These are phyloP conservation scores for Phialophora tarda DNA, from an alignment of 2,329 filamentous ascomycete species.

Conservation along the genomic window DNA sequence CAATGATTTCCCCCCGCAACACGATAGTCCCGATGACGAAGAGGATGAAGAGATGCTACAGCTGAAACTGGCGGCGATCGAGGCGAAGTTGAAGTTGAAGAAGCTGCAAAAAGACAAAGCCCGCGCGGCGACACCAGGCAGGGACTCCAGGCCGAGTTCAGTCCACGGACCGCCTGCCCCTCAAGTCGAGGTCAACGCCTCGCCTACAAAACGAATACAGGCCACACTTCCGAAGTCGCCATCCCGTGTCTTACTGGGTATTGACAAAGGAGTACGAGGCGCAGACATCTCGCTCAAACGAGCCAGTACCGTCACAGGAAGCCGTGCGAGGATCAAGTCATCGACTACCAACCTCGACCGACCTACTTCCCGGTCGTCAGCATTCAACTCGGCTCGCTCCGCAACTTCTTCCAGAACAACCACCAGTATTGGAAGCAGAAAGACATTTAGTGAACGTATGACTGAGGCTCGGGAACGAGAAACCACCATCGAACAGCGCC, in stretches of 20 bases:
- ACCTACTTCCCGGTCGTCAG: constrained; percentile 36
- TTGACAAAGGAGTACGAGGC: constrained; percentile 83
- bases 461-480: constrained; percentile 65
- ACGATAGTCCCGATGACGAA: constrained; percentile 62
- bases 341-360: constrained; percentile 15
- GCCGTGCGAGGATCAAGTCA: constrained; percentile 13
- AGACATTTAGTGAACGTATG: constrained; percentile 84
- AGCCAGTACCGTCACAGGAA: constrained; percentile 49
- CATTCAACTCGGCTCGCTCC: constrained; percentile 38
- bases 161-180: constrained; percentile 40
- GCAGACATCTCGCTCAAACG: constrained; percentile 84
- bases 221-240: constrained; percentile 71
- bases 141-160: constrained; percentile 19
- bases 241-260: constrained; percentile 78
- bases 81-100: constrained; percentile 85
- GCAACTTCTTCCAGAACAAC: constrained; percentile 15
- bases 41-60: constrained; percentile 89
- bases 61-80: constrained; percentile 83
- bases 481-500: constrained; percentile 47
- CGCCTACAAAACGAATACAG: constrained; percentile 63
- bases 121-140: constrained; percentile 49
- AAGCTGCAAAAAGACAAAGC: constrained; percentile 71
- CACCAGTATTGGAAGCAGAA: constrained; percentile 41
- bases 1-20: constrained; percentile 40
- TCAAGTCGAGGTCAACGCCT: constrained; percentile 75